Conservation (phyloP, 441 rosid species). For the Melianthus villosus region DNA sequence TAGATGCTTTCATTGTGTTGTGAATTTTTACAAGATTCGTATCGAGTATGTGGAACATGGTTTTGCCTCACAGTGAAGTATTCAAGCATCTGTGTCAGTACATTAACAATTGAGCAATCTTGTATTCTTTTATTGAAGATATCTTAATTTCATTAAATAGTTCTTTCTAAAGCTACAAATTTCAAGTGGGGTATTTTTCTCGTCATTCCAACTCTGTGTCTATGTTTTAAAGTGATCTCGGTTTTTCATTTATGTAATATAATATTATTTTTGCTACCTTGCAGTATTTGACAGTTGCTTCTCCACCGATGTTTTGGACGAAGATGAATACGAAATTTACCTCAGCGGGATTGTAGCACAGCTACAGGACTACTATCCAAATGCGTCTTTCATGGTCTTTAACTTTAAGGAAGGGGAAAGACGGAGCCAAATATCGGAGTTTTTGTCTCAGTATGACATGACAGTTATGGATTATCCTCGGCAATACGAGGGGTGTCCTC, state of each 20-base stretch:
- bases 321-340: slow-evolving; percentile 38
- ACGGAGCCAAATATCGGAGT: slow-evolving; percentile 32
- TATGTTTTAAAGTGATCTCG: background rate
- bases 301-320: slow-evolving; percentile 36
- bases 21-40: too few species aligned
- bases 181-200: too few species aligned
- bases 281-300: slow-evolving; percentile 78
- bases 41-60: too few species aligned
- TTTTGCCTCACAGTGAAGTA: too few species aligned
- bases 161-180: too few species aligned
- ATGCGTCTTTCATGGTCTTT: slow-evolving; percentile 73
- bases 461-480: slow-evolving; percentile 88
- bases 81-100: too few species aligned
- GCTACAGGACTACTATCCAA: slow-evolving; percentile 41
- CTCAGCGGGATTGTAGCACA: slow-evolving; percentile 45
- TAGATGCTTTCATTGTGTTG: too few species aligned
- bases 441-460: slow-evolving; percentile 57
- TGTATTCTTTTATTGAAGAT: too few species aligned
- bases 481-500: slow-evolving; percentile 71
- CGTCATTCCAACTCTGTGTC: too few species aligned
- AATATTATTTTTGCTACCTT: slow-evolving; percentile 1
- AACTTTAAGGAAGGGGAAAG: slow-evolving; percentile 54
- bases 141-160: too few species aligned
- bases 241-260: background rate
- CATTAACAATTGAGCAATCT: too few species aligned